Conservation (phyloP, 352 stramenopile genomes). For the Thraustochytrium sp. region DNA sequence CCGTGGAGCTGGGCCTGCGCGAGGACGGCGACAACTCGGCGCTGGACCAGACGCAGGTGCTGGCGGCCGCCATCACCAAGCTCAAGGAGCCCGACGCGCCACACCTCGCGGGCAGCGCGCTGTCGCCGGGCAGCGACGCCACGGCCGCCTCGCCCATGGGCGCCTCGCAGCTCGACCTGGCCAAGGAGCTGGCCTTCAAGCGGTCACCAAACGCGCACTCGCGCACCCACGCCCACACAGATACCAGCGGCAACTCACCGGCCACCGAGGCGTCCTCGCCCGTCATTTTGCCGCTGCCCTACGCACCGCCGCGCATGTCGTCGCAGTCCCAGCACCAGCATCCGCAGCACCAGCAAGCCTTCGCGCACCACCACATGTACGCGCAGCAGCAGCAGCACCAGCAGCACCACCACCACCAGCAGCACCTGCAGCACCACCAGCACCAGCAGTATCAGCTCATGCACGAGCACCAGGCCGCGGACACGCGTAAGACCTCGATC, state of each 20-base stretch:
- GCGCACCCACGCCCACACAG: background rate
- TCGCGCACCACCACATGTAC: background rate
- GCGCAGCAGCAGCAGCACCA: background rate
- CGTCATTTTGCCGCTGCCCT: background rate
- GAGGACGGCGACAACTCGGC: slow-evolving; percentile 3
- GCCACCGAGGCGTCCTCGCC: background rate
- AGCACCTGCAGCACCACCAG: background rate
- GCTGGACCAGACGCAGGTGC: background rate
- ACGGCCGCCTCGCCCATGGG: background rate
- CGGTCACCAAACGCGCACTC: background rate
- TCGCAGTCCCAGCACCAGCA: background rate
- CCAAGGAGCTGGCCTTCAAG: too few relatives aligned
- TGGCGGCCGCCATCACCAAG: background rate
- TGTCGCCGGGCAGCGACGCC: background rate
- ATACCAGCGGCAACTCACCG: background rate
- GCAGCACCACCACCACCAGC: background rate
- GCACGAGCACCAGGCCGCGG: too few relatives aligned
- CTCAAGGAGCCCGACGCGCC: background rate
- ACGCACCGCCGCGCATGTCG: background rate
- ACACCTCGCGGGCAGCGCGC: background rate
- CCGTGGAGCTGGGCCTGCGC: background rate
- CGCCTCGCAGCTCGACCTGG: too few relatives aligned
- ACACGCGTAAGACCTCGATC: background rate
- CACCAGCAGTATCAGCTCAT: background rate
- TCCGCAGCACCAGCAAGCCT: background rate